Percentiles rank a stretch among this genome's conserved stretches.
phyloP scores from a whole-genome alignment of 768 basidiomycete genomes.

The Boletellus ananiceps region DNA sequence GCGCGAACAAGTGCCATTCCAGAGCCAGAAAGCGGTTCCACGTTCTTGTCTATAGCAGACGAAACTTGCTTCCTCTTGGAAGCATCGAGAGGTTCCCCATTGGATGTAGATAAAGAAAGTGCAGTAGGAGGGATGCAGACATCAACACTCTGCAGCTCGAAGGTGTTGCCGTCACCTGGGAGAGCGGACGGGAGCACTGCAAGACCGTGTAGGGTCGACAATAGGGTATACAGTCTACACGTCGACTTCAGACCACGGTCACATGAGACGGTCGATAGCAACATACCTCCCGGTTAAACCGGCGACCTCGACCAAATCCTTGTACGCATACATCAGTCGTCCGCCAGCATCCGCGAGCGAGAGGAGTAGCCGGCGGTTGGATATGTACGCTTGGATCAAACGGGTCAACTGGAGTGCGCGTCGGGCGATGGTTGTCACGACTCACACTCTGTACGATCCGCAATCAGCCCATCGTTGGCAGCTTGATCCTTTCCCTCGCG shows the following conservation, averaged over 20 bases:
- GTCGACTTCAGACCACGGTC: background rate
- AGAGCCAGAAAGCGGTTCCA: constrained; percentile 16
- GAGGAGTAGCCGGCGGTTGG: constrained; percentile 83
- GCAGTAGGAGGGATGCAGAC: constrained; percentile 52
- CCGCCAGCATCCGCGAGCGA: constrained; percentile 97
- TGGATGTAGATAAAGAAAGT: background rate
- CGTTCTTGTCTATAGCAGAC: constrained; percentile 10
- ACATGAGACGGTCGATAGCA: background rate
- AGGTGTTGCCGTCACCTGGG: constrained; percentile 34
- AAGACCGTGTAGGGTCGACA: constrained; percentile 81
- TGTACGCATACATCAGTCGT: constrained; percentile 94
- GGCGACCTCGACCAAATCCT: constrained; percentile 91
- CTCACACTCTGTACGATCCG: constrained; percentile 48
- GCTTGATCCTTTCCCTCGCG: constrained; percentile 5
- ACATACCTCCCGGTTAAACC: constrained; percentile 68
- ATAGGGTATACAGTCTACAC: constrained; percentile 72
- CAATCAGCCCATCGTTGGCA: constrained; percentile 34
- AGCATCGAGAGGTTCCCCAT: background rate
- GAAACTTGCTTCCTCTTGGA: constrained; percentile 4
- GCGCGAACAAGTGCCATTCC: constrained; percentile 57
- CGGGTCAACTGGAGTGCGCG: background rate
- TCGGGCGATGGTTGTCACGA: background rate
- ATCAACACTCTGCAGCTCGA: constrained; percentile 65
- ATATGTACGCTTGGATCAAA: constrained; percentile 67
- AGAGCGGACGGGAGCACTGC: constrained; percentile 43